phyloP scores from a whole-genome alignment of 2,329 filamentous ascomycete genomes.

The Clarireedia homoeocarpa region DNA sequence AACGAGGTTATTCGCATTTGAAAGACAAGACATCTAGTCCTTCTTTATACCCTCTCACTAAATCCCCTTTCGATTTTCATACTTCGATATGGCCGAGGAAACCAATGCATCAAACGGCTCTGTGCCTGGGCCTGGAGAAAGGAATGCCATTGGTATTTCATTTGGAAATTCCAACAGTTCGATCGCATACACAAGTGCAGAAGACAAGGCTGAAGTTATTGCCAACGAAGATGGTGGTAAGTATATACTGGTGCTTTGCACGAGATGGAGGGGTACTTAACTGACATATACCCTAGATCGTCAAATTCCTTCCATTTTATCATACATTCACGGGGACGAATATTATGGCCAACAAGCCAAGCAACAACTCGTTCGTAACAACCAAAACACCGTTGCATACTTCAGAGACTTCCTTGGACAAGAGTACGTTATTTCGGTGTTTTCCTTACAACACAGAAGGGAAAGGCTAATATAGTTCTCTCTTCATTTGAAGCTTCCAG shows the following conservation, averaged over 20 bases:
- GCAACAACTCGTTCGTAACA: slow-evolving; percentile 84
- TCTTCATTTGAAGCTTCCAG: slow-evolving; percentile 57
- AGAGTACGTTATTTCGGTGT: slow-evolving; percentile 51
- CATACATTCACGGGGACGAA: slow-evolving; percentile 92
- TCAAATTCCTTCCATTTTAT: slow-evolving; percentile 90
- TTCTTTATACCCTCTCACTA: background rate
- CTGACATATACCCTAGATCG: slow-evolving; percentile 54
- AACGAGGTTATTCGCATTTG: background rate
- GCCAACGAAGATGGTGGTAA: slow-evolving; percentile 95
- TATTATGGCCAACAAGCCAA: slow-evolving; percentile 96
- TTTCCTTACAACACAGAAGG: background rate
- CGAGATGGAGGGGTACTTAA: slow-evolving; percentile 6
- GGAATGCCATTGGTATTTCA: slow-evolving; percentile 82
- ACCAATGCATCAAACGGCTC: slow-evolving; percentile 16
- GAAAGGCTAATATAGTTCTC: slow-evolving; percentile 18
- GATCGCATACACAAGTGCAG: slow-evolving; percentile 85
- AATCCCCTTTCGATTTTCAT: background rate
- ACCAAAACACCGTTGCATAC: slow-evolving; percentile 86
- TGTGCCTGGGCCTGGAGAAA: slow-evolving; percentile 43
- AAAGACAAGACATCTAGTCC: slow-evolving; percentile 3
- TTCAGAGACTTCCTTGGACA: slow-evolving; percentile 95
- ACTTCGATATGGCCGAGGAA: slow-evolving; percentile 25
- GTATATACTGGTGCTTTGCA: slow-evolving; percentile 21
- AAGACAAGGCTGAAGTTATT: slow-evolving; percentile 95
- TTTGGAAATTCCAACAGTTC: slow-evolving; percentile 99